A percentile compares a stretch with the other conserved stretches of the same genome.
These are phyloP conservation scores for Sphaerulina musiva DNA, from an alignment of 2,329 filamentous ascomycete genomes.

Conservation along the genomic window DNA sequence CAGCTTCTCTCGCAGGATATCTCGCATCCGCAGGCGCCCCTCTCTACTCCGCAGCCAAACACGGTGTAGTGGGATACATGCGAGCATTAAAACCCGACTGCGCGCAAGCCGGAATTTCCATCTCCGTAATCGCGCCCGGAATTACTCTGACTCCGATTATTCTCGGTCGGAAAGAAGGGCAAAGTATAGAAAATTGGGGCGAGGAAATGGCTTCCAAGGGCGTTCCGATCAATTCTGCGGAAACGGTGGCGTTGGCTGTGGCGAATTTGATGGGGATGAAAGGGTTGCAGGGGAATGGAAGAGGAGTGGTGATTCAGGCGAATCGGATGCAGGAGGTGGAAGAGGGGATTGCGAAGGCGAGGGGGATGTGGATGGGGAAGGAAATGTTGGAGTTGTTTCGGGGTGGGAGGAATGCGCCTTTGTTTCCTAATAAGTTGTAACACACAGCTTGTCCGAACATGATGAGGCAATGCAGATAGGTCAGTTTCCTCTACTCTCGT, in stretches of 20 bases:
- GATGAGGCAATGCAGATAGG: too few species aligned
- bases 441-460: too few species aligned
- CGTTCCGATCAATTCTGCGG: slow-evolving; percentile 44
- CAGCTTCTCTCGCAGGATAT: slow-evolving; percentile 46
- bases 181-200: slow-evolving; percentile 38
- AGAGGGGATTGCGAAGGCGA: slow-evolving; percentile 41
- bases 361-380: slow-evolving; percentile 45
- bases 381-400: slow-evolving; percentile 47
- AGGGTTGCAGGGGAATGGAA: slow-evolving; percentile 41
- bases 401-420: slow-evolving; percentile 36
- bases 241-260: slow-evolving; percentile 41
- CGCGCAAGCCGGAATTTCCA: slow-evolving; percentile 40
- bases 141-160: slow-evolving; percentile 46
- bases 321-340: slow-evolving; percentile 39
- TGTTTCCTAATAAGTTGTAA: slow-evolving; percentile 31
- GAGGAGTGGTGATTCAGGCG: slow-evolving; percentile 43
- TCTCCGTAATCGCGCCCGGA: slow-evolving; percentile 45
- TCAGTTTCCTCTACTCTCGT: too few species aligned
- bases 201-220: slow-evolving; percentile 40
- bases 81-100: slow-evolving; percentile 46
- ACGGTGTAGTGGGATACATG: slow-evolving; percentile 47
- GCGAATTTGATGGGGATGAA: slow-evolving; percentile 40
- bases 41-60: slow-evolving; percentile 46
- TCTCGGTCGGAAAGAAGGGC: slow-evolving; percentile 30
- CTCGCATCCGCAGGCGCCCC: slow-evolving; percentile 44